Base-by-base conservation (phyloP, 2,329 filamentous ascomycete species). In the Fusarium odoratissimum region DNA sequence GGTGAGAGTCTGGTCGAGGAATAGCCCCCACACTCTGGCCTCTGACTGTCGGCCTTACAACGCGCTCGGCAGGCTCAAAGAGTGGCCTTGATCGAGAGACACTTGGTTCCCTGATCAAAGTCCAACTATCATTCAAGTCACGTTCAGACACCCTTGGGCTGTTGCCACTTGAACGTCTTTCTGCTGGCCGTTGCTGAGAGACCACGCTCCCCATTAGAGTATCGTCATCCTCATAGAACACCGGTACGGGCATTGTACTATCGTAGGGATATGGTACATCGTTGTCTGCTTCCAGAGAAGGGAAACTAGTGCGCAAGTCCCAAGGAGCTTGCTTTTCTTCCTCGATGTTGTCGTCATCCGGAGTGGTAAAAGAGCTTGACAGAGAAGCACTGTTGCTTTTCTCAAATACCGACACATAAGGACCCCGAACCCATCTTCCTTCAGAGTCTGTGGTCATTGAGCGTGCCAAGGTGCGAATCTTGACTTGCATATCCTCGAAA, bases 351-450 rank as follows among this genome's bases (percentile, higher is more conserved):
- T 52, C 60, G 52, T 52, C 56, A 23, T 74, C 72, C 17, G 48
- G 42, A 25, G 64, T 66, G 41, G 71, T 56, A 30, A 63, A 61
- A 5, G 74, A 74, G 46, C 67, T 74, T 13, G 71, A 71, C 2
- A 68, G 38, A 21, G 74, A 75, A 28, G 69, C 44, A 49, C 66
- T 74, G 31, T 73, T 76, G 45, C 73, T 73, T 56, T 74, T 74
- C 33, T 76, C 74, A 54, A 77, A 77, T 12, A 77, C 73, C 5
- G 74, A 77, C 30, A 77, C 65, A n/a, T 75, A 68, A 31, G 73
- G 72, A n/a, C 57, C 69, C n/a, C 57, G 64, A 21, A 60, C 60
- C 58, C 63, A 56, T 59, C 57, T 42, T 16, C 67, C 68, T 33
- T 55, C 60, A 37, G 54, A 48, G 13, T 63, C 62, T 46, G 68